Conservation (phyloP, 1,284 basidiomycete species). For the Cystobasidium slooffiae region DNA sequence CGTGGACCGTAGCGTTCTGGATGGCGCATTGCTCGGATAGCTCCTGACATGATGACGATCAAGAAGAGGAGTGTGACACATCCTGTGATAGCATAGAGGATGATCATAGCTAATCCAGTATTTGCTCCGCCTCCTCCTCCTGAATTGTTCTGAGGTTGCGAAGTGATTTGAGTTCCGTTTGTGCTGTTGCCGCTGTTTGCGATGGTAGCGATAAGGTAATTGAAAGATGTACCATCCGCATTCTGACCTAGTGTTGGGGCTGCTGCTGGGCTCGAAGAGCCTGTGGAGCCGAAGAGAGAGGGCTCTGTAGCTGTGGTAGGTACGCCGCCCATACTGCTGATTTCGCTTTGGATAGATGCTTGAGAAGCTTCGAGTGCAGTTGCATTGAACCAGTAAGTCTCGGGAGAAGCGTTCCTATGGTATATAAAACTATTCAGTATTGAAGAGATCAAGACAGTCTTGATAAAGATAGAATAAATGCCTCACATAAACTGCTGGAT, state of each 20-base stretch:
- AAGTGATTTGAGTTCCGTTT: slow-evolving; percentile 7
- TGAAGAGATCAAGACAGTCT: neutral
- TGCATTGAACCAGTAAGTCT: slow-evolving; percentile 27
- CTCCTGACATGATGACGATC: slow-evolving; percentile 75
- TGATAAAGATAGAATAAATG: neutral
- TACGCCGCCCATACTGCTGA: slow-evolving; percentile 14
- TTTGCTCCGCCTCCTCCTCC: slow-evolving; percentile 33
- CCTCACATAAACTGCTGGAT: slow-evolving; percentile 34
- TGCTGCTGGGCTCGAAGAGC: slow-evolving; percentile 21
- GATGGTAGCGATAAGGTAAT: slow-evolving; percentile 48
- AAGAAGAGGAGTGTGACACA: slow-evolving; percentile 78
- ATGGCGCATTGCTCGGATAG: slow-evolving; percentile 77
- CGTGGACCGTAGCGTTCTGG: slow-evolving; percentile 89
- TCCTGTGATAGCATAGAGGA: slow-evolving; percentile 64
- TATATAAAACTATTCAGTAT: neutral
- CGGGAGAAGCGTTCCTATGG: slow-evolving; percentile 5
- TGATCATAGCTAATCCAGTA: slow-evolving; percentile 76
- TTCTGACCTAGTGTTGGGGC: slow-evolving; percentile 23
- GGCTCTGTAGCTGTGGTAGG: slow-evolving; percentile 25
- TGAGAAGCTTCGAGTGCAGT: slow-evolving; percentile 1
- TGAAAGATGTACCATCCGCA: neutral
- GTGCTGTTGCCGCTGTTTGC: slow-evolving; percentile 42
- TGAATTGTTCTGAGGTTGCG: neutral
- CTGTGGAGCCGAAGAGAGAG: slow-evolving; percentile 34
- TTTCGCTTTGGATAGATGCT: slow-evolving; percentile 21